phyloP scores from a whole-genome alignment of 2,329 filamentous ascomycete species.

The Ceratocystis cubensis region DNA sequence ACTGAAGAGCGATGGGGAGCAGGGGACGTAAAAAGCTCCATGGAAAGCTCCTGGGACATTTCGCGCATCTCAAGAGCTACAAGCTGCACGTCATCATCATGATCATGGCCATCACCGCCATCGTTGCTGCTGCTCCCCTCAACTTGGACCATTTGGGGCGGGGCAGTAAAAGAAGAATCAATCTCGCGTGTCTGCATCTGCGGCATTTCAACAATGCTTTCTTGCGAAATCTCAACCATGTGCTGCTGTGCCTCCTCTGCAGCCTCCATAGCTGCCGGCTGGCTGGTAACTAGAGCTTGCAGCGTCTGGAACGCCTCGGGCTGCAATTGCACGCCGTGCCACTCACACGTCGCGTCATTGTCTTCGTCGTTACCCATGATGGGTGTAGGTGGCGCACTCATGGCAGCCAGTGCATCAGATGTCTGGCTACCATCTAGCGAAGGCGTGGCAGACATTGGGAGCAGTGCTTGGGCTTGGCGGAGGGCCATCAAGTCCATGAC shows the following conservation, averaged over 20 bases:
- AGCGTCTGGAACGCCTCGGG: slow-evolving; percentile 63
- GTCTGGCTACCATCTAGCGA: slow-evolving; percentile 81
- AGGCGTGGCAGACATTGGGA: slow-evolving; percentile 66
- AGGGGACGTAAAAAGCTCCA: slow-evolving; percentile 24
- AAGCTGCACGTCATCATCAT: slow-evolving; percentile 15
- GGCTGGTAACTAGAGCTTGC: slow-evolving; percentile 53
- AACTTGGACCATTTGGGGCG: background rate
- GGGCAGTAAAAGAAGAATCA: slow-evolving; percentile 16
- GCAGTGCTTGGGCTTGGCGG: slow-evolving; percentile 52
- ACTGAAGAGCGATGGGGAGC: slow-evolving; percentile 42
- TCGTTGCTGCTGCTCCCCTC: background rate
- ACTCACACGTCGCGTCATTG: slow-evolving; percentile 42
- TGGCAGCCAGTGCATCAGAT: slow-evolving; percentile 72
- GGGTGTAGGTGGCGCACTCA: slow-evolving; percentile 77
- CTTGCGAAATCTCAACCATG: slow-evolving; percentile 22
- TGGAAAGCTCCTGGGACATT: slow-evolving; percentile 21
- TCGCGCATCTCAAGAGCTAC: slow-evolving; percentile 15
- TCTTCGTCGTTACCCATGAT: slow-evolving; percentile 48
- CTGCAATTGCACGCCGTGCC: slow-evolving; percentile 64
- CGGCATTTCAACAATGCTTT: slow-evolving; percentile 33
- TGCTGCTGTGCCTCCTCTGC: slow-evolving; percentile 48
- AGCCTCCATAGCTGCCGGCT: slow-evolving; percentile 27
- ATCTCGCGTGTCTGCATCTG: background rate
- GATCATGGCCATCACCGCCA: background rate
- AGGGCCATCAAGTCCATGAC: slow-evolving; percentile 57